Base-by-base conservation (phyloP, 768 basidiomycete species). In the Podaxis sp. region DNA sequence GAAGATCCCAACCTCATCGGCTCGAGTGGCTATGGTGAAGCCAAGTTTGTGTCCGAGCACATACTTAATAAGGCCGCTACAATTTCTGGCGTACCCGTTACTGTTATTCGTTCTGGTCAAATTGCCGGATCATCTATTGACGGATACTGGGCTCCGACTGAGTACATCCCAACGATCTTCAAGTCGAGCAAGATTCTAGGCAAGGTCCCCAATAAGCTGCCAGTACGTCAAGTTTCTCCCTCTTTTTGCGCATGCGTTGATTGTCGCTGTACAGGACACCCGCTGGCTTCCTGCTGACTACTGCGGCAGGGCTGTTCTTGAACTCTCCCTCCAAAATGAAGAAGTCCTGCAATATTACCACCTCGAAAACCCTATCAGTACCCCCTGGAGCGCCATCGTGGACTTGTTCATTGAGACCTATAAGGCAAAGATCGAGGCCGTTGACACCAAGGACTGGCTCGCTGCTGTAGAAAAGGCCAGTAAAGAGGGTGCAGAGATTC, bases 101-200 rank as follows among this genome's bases (percentile, higher is more conserved):
- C 64, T 22, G 48, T 65, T 17, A 65, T 65, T 26, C 52, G 64
- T 30, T 60, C 64, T 22, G 64, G 64, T 17, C 64, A 65, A 33
- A 53, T 65, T 33, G 38, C 64, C 12, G 64, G 64, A 7, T 65
- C 64, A 19, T 39, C 64, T 7, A 30, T 54, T 22, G 55, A 59
- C 51, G 64, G 64, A 7, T 61, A 61, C 38, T 65, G 64, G 64
- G 55, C 64, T 15, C 53, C 64, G 9, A 59, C 64, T 12, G 64
- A 65, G 55, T 65, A 61, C 59, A 56, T 65, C 3, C 64, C 64
- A 4, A 61, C 59, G 17, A 40, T 65, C 9, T 57, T 65, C 46
- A 52, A 33, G 46, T 54, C 64, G 39, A 65, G 64, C 39, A 54
- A 49, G 59, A 57, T 36, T 7, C 15, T 65, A 9, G 59, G 64